Conservation (phyloP, 305 asterid species). For the Solanum hybrid region DNA sequence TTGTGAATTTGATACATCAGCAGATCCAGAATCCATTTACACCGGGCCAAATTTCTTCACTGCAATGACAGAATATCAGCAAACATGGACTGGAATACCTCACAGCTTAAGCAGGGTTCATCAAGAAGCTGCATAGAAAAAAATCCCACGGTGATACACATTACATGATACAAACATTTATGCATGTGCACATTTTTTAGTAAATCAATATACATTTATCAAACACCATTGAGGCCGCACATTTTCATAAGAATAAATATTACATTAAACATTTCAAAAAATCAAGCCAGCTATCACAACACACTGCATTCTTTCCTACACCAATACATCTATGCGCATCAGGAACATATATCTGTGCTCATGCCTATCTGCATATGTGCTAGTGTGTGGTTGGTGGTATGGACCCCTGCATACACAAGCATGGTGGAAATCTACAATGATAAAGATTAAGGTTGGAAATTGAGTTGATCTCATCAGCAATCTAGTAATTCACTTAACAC, state of each 20-base stretch:
- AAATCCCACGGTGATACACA: background rate
- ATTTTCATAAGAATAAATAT: background rate
- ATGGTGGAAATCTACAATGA: background rate
- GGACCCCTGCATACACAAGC: background rate
- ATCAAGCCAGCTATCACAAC: background rate
- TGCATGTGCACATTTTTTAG: background rate
- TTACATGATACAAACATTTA: background rate
- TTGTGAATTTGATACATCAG: conserved; percentile 33
- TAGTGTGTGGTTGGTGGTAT: background rate
- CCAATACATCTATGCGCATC: background rate
- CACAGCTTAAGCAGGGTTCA: background rate
- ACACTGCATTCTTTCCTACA: background rate
- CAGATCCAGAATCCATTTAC: conserved; percentile 52
- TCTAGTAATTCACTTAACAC: background rate
- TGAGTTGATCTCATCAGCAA: background rate
- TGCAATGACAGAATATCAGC: conserved; percentile 9
- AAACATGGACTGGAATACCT: background rate
- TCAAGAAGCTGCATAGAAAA: background rate
- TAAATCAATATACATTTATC: background rate
- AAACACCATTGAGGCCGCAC: background rate
- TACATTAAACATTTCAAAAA: background rate
- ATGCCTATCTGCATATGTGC: background rate
- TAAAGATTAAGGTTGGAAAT: background rate
- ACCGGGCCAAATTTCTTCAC: conserved; percentile 9
- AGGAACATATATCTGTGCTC: background rate